Percentiles rank a stretch among this genome's conserved stretches.
Conservation (phyloP, 495 filamentous ascomycete genomes). For the Halenospora varia region DNA sequence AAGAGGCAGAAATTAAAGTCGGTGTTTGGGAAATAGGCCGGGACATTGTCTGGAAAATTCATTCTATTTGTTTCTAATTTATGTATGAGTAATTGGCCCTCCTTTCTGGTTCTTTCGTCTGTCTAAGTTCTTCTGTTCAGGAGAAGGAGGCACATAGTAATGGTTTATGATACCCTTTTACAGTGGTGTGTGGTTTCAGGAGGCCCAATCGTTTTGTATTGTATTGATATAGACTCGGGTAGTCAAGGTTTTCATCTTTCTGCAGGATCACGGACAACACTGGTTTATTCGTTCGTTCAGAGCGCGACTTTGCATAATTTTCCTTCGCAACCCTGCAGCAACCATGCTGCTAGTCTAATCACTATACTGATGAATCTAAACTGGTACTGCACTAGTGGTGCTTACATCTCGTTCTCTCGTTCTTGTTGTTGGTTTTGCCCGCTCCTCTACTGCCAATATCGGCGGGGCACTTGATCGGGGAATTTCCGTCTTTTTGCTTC, state of each 20-base stretch:
- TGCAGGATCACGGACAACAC: too few species aligned
- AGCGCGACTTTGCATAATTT: too few species aligned
- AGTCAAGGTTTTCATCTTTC: not conserved
- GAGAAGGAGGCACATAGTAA: not conserved
- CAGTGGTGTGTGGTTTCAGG: not conserved
- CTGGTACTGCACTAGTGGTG: too few species aligned
- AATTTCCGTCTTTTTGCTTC: too few species aligned
- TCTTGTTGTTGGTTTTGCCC: too few species aligned
- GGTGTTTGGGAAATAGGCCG: not conserved
- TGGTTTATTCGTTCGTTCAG: too few species aligned
- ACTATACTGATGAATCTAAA: too few species aligned
- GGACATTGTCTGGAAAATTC: not conserved
- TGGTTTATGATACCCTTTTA: conserved; percentile 8
- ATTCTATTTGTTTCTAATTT: not conserved
- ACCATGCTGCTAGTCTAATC: too few species aligned
- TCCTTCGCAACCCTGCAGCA: too few species aligned
- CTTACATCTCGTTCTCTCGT: too few species aligned
- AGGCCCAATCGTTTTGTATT: not conserved
- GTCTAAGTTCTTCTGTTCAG: not conserved
- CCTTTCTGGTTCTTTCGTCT: not conserved
- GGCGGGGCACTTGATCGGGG: too few species aligned
- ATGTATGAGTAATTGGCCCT: not conserved
- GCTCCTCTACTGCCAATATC: too few species aligned
- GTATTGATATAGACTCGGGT: not conserved
- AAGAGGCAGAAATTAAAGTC: not conserved